These are phyloP conservation scores for Cercophora scortea DNA, from an alignment of 495 filamentous ascomycete genomes.

Conservation along the genomic window DNA sequence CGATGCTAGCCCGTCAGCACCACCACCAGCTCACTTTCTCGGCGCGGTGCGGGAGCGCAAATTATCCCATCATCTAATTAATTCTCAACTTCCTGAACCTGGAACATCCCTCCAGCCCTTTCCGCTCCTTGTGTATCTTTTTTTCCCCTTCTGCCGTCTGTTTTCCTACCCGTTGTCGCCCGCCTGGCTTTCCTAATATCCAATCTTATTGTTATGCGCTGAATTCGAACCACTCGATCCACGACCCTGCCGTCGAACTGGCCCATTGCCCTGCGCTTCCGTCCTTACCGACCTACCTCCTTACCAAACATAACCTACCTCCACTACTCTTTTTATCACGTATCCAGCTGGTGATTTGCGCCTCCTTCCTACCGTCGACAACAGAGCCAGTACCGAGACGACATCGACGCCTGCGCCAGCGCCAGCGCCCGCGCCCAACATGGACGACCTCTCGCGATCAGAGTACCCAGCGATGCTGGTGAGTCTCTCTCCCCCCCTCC, in stretches of 20 bases:
- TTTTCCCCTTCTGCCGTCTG: neutral
- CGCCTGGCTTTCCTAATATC: neutral
- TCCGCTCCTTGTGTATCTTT: slow-evolving; percentile 7
- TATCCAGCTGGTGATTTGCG: too few relatives aligned
- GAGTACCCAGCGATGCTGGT: slow-evolving; percentile 98
- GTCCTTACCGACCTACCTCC: too few relatives aligned
- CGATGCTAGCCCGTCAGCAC: too few relatives aligned
- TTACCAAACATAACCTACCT: too few relatives aligned
- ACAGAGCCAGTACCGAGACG: too few relatives aligned
- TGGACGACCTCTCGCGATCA: slow-evolving; percentile 72
- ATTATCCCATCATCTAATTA: too few relatives aligned
- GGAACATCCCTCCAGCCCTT: neutral
- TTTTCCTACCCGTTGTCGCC: slow-evolving; percentile 1
- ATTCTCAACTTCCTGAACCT: too few relatives aligned
- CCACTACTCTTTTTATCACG: too few relatives aligned
- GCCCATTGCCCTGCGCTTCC: neutral
- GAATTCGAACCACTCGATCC: slow-evolving; percentile 1
- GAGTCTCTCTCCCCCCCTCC: slow-evolving; percentile 27
- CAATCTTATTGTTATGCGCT: slow-evolving; percentile 20
- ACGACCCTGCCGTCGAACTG: neutral
- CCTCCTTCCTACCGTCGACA: too few relatives aligned
- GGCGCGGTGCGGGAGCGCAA: neutral
- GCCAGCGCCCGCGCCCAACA: slow-evolving; percentile 32
- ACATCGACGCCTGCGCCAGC: neutral
- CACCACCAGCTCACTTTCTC: neutral